phyloP scores from a whole-genome alignment of 2,329 filamentous ascomycete genomes.

The Epicoccum sorghinum region DNA sequence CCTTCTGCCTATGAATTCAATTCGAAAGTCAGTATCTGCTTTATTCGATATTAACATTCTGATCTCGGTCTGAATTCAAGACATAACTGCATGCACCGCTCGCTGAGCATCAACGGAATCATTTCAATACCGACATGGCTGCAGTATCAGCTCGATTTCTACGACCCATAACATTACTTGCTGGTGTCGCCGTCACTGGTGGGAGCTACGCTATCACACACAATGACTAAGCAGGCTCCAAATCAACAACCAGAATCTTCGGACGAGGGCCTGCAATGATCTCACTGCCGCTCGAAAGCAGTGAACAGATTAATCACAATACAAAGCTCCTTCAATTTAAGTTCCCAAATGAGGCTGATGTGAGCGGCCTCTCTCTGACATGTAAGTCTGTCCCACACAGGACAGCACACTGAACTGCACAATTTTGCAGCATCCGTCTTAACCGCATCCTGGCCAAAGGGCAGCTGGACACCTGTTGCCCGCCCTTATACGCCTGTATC shows the following conservation, averaged over 20 bases:
- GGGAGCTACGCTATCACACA: background rate
- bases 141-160: background rate
- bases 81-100: too few relatives aligned
- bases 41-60: too few relatives aligned
- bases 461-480: constrained; percentile 63
- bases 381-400: constrained; percentile 56
- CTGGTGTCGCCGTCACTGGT: constrained; percentile 1
- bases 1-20: too few relatives aligned
- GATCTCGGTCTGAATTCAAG: too few relatives aligned
- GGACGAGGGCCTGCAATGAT: constrained; percentile 71
- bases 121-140: background rate
- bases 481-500: constrained; percentile 72
- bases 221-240: constrained; percentile 16
- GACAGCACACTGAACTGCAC: background rate
- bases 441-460: constrained; percentile 64
- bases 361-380: constrained; percentile 78
- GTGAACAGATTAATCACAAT: constrained; percentile 84
- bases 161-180: background rate
- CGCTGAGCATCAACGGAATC: too few relatives aligned
- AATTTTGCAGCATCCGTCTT: constrained; percentile 62
- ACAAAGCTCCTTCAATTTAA: constrained; percentile 88
- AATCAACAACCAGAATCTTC: constrained; percentile 13
- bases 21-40: too few relatives aligned
- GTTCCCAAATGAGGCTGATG: constrained; percentile 76
- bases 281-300: constrained; percentile 74